Evolutionary conservation across 2,329 filamentous ascomycete species (phyloP).

Genomic region (Fragosphaeria purpurea): DNA sequence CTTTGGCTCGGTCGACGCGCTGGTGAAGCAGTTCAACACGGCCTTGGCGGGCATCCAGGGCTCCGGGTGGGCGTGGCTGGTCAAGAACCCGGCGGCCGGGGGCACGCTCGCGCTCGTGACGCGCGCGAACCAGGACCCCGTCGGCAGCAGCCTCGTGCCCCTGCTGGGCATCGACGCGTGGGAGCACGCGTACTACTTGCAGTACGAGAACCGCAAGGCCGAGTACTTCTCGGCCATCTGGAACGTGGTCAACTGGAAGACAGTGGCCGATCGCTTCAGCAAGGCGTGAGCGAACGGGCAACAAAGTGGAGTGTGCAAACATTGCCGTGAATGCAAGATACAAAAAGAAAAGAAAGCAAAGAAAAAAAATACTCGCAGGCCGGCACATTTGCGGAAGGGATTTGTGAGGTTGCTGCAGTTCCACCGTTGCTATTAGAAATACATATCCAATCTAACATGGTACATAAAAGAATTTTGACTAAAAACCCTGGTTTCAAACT

Average conservation of each 20-base stretch:
- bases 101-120: constrained; percentile 56
- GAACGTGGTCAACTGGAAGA: constrained; percentile 95
- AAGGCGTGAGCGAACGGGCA: constrained; percentile 9
- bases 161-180: constrained; percentile 86
- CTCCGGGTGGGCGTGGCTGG: constrained; percentile 84
- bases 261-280: constrained; percentile 64
- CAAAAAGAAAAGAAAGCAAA: background rate
- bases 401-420: no score
- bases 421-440: no score
- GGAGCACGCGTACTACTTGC: constrained; percentile 93
- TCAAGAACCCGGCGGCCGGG: constrained; percentile 52
- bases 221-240: constrained; percentile 92
- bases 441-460: no score
- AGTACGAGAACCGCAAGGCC: constrained; percentile 95
- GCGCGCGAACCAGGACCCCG: constrained; percentile 80
- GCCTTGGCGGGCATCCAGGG: constrained; percentile 70
- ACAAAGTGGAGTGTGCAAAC: background rate
- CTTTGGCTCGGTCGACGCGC: constrained; percentile 56
- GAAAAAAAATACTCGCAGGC: no score
- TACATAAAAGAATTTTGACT: no score
- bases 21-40: constrained; percentile 57
- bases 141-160: constrained; percentile 72
- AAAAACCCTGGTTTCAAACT: no score
- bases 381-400: no score
- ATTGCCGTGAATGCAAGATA: no score